Evolutionary conservation across 495 filamentous ascomycete species (phyloP), one percentile per base, ranked within the genome.

Genomic region (Aspergillus indologenus): DNA sequence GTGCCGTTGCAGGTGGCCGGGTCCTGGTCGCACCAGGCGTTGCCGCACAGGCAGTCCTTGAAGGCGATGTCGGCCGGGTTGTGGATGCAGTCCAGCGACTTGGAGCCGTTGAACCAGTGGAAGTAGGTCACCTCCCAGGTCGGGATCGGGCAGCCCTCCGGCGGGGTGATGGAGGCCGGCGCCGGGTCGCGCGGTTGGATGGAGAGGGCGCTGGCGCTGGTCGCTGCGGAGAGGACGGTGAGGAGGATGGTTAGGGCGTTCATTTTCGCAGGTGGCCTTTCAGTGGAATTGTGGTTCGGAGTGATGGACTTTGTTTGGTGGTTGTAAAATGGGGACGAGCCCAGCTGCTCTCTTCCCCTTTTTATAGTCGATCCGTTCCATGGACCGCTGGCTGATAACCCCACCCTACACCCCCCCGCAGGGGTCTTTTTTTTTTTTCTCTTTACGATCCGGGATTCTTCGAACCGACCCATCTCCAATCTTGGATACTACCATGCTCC

Each of bases 1-100:
- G 56, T 62, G 15, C 69, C 62, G 45, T 65, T 69, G 63, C 71
- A 74, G n/a, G 68, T 71, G 23, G 64, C 61, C 2, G 62, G 61
- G 56, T 68, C 45, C 0, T 68, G 71, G 1, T 62, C 53, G 51
- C 71, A 74, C 71, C 71, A 74, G 20, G 22, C 44, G 12, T 24
- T 22, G 1, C 58, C 59, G 51, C 71, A 74, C 22, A 69, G 65
- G 22, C 71, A 74, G 46, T 67, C 71, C 50, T 69, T 63, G 14
- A 69, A 24, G 54, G 62, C 62, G 45, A 61, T 66, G 53, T 74
- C 69, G 12, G 21, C 63, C 44, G 69, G 53, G 61, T 66, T 70
- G 59, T 74, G 71, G 59, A 74, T 65, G 57, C 71, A 74, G 66
- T 74, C 71, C n/a, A 74, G 61, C 44, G 65, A 68, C 40, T 70